phyloP scores from a whole-genome alignment of 805 yeast genomes.

The Lipomyces starkeyi region DNA sequence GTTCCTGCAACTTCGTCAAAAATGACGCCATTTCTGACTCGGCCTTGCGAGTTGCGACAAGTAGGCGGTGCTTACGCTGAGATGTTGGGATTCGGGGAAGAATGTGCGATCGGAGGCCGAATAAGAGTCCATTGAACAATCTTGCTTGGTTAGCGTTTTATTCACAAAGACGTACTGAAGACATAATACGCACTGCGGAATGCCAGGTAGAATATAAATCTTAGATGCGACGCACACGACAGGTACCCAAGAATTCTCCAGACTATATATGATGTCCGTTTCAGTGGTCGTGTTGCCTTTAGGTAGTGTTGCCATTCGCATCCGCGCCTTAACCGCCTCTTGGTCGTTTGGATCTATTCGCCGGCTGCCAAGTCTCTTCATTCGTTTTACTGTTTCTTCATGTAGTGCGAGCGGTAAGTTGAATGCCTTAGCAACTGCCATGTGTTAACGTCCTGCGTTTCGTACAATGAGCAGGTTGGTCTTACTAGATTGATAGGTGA shows the following conservation, averaged over 20 bases:
- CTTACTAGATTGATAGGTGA: slow-evolving; percentile 66
- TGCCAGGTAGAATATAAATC: slow-evolving; percentile 80
- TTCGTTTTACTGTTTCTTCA: slow-evolving; percentile 61
- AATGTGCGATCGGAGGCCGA: slow-evolving; percentile 51
- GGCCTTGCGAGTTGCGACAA: slow-evolving; percentile 62
- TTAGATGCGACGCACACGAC: slow-evolving; percentile 69
- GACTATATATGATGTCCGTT: slow-evolving; percentile 48
- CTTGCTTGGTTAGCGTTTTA: slow-evolving; percentile 9
- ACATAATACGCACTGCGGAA: slow-evolving; percentile 57
- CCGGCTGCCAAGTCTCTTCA: slow-evolving; percentile 55
- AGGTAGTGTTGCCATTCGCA: slow-evolving; percentile 84
- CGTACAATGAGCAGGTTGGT: neutral
- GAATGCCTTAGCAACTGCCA: slow-evolving; percentile 64
- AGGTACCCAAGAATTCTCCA: slow-evolving; percentile 80
- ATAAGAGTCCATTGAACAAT: slow-evolving; percentile 63
- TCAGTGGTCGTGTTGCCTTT: slow-evolving; percentile 43
- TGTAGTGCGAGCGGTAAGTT: slow-evolving; percentile 58
- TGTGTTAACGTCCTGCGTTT: neutral
- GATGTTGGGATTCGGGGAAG: slow-evolving; percentile 50
- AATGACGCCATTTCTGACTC: slow-evolving; percentile 76
- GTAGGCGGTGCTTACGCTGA: slow-evolving; percentile 52
- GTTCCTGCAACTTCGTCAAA: slow-evolving; percentile 58
- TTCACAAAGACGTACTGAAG: neutral
- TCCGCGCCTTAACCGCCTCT: slow-evolving; percentile 64
- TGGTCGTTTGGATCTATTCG: slow-evolving; percentile 45